A percentile compares a stretch with the other conserved stretches of the same genome.
Evolutionary conservation across 192 early-diverging fungal genomes (phyloP).

Genomic region (Entomortierella chlamydospora): DNA sequence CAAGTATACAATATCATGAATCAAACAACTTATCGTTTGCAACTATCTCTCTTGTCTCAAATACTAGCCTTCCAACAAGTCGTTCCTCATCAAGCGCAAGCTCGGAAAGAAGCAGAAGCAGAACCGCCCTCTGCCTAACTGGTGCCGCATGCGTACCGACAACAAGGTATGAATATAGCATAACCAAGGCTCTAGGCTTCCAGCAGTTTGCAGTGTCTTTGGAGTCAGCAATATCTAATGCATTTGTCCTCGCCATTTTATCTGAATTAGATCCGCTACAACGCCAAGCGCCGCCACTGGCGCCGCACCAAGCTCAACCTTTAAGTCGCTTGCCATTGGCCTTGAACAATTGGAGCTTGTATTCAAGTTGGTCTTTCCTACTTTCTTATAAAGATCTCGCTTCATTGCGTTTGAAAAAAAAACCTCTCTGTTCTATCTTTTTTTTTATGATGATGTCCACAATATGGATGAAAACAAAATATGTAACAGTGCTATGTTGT

Average conservation of each 20-base stretch:
- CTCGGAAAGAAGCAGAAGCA: constrained; percentile 99
- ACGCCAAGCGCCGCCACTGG: constrained; percentile 99
- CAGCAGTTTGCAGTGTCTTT: too few species aligned
- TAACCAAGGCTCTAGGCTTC: background rate
- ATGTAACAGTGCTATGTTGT: background rate
- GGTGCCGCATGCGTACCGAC: constrained; percentile 96
- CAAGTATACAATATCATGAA: too few species aligned
- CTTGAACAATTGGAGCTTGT: constrained; percentile 20
- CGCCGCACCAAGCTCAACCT: constrained; percentile 98
- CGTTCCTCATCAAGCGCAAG: constrained; percentile 96
- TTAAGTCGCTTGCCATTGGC: constrained; percentile 66
- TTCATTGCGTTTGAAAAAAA: constrained; percentile 44
- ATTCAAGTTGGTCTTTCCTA: constrained; percentile 17
- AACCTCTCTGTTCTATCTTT: background rate
- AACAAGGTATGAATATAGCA: constrained; percentile 85
- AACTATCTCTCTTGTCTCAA: background rate
- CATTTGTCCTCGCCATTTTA: constrained; percentile 3
- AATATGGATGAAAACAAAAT: background rate
- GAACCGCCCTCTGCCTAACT: constrained; percentile 98
- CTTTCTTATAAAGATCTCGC: constrained; percentile 48
- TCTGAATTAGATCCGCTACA: constrained; percentile 77
- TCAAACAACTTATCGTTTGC: constrained; percentile 9
- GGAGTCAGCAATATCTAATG: background rate
- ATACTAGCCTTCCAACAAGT: constrained; percentile 98
- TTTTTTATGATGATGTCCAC: background rate